Conservation (phyloP, 768 basidiomycete species). For the Tulasnella sp. region DNA sequence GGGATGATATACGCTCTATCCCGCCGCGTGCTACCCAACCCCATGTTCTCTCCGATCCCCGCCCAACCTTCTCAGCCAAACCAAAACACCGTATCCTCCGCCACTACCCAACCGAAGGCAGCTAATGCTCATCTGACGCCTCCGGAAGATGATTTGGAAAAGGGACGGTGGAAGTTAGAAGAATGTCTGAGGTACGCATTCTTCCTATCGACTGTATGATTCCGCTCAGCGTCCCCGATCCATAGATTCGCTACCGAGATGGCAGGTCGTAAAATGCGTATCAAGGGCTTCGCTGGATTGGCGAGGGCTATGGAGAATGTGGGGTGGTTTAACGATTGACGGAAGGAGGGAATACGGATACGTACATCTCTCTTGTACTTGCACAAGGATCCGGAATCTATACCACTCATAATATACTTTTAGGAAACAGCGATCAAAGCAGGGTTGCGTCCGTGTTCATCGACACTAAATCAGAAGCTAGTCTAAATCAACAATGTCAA, state of each 20-base stretch:
- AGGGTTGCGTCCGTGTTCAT: too few relatives aligned
- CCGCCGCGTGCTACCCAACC: slow-evolving; percentile 50
- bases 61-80: slow-evolving; percentile 2
- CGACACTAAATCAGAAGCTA: too few relatives aligned
- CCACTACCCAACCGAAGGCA: slow-evolving; percentile 23
- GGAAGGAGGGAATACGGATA: too few relatives aligned
- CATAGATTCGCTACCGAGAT: slow-evolving; percentile 72
- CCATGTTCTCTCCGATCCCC: slow-evolving; percentile 49
- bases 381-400: too few relatives aligned
- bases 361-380: too few relatives aligned
- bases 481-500: too few relatives aligned
- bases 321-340: slow-evolving; percentile 57
- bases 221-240: background rate
- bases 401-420: too few relatives aligned
- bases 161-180: slow-evolving; percentile 59
- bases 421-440: too few relatives aligned
- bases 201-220: background rate
- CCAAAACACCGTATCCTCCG: too few relatives aligned
- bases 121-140: slow-evolving; percentile 9
- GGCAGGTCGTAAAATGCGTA: slow-evolving; percentile 58
- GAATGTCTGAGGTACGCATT: slow-evolving; percentile 58
- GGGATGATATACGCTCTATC: slow-evolving; percentile 80
- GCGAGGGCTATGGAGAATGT: slow-evolving; percentile 60
- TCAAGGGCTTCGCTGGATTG: slow-evolving; percentile 51
- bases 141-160: slow-evolving; percentile 20